Evolutionary conservation across 2,329 filamentous ascomycete species (phyloP).

Genomic region (Penicillium digitatum): DNA sequence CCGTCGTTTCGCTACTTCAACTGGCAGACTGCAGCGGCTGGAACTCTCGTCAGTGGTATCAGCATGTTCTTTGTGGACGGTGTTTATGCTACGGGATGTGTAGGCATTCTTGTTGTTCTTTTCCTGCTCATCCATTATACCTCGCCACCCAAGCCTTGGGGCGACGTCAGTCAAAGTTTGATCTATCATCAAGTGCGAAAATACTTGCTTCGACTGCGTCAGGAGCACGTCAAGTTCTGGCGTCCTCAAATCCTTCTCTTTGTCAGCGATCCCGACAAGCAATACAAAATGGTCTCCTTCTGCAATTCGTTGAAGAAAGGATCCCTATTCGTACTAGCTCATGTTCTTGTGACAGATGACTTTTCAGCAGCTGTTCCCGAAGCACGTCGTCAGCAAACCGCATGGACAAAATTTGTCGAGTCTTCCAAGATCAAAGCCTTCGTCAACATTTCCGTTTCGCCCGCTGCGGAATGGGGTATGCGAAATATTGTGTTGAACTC

Average conservation of each 20-base stretch:
- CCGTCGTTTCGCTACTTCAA: slow-evolving; percentile 87
- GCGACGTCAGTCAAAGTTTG: slow-evolving; percentile 81
- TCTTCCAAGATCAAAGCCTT: slow-evolving; percentile 85
- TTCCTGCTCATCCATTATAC: slow-evolving; percentile 84
- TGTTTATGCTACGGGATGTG: slow-evolving; percentile 70
- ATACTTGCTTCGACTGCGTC: slow-evolving; percentile 74
- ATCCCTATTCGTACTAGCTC: slow-evolving; percentile 75
- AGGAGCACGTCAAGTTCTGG: slow-evolving; percentile 93
- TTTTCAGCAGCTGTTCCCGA: slow-evolving; percentile 76
- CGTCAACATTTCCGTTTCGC: slow-evolving; percentile 79
- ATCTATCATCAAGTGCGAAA: slow-evolving; percentile 88
- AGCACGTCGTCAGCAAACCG: slow-evolving; percentile 72
- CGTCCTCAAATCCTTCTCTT: slow-evolving; percentile 80
- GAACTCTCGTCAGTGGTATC: slow-evolving; percentile 68
- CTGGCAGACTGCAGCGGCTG: slow-evolving; percentile 73
- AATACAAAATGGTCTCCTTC: slow-evolving; percentile 81
- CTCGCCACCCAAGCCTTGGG: slow-evolving; percentile 81
- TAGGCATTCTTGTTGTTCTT: slow-evolving; percentile 68
- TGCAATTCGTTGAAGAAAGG: slow-evolving; percentile 91
- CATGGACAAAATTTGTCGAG: slow-evolving; percentile 84
- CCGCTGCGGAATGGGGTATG: slow-evolving; percentile 77
- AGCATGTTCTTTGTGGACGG: slow-evolving; percentile 91
- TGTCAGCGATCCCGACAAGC: slow-evolving; percentile 74
- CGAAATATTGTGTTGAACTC: slow-evolving; percentile 77
- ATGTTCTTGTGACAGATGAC: slow-evolving; percentile 81